Base-by-base conservation (phyloP, 2,329 filamentous ascomycete genomes). In the Clonostachys byssicola region DNA sequence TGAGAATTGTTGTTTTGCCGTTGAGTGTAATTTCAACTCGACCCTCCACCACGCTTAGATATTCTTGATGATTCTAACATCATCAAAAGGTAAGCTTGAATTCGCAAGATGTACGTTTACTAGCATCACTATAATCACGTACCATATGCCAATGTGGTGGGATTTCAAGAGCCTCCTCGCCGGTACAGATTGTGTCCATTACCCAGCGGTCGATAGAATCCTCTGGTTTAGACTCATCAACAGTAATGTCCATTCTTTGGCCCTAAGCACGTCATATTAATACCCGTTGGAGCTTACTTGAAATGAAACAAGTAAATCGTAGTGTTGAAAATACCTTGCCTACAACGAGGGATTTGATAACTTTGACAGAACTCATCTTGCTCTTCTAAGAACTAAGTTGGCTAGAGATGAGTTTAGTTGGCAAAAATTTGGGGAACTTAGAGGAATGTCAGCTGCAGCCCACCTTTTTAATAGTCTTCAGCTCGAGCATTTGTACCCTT, bases 231-330 rank as follows among this genome's bases (percentile, higher is more conserved):
- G 45, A 45, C 13, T 48, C 48, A 33, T 50, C 48, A 9, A 50
- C 23, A 2, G 20, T 40, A 30, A 50, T 33, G 40, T 50, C 38
- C 42, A 50, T 44, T 17, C 36, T 45, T 10, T 45, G 23, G n/a
- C 47, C 47, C 40, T 44, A 34, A 5, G 18, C n/a, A 6, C 40
- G 50, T 60, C 45, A 63, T 54, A 35, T 49, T 47, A n/a, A 30
- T 30, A 30, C 36, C 16, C 54, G 54, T 13, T 55, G 57, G 14
- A 53, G 52, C 30, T 56, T 56, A 35, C 50, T 52, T 36, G 1
- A 40, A 13, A 12, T 33, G 34, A 10, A 30, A 33, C 14, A 33
- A 36, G 35, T 5, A 12, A 12, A n/a, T 12, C 8, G 36, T 39
- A 8, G 36, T n/a, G 17, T 18, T 18, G 14, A 9, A 14, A 17